Base-by-base conservation (phyloP, 495 filamentous ascomycete genomes). In the Lophiostoma macrostomum region DNA sequence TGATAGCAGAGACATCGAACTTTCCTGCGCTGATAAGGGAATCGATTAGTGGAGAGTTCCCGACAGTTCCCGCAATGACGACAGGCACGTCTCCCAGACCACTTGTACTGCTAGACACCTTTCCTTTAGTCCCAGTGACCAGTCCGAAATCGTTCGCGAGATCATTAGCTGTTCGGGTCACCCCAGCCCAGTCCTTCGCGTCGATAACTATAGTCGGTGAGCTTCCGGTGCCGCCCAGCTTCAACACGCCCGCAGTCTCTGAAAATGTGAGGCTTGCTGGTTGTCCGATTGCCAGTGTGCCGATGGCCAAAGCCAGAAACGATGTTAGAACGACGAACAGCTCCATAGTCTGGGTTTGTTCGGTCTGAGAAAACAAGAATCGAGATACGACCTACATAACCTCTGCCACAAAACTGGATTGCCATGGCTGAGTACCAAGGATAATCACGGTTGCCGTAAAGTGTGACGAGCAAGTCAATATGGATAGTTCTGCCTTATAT, bases 61-160 rank as follows among this genome's bases (percentile, higher is more conserved):
- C 82, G 28, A 88, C 71, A 4, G 83, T 87, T 1, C 86, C 86
- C 27, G 78, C 78, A 52, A 90, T 84, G 58, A 88, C 82, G 27
- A 53, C 46, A 3, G 49, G 30, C n/a, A 13, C 22, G 22, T 43
- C 40, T 2, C 48, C 30, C 10, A 50, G 35, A 6, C 51, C 51
- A 19, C 10, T 42, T 7, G 50, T 49, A 7, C 36, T 35, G 1
- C 42, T 55, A 11, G 24, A 29, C 4, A 60, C 50, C 28, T 60
- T 60, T 4, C 35, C 57, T 40, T 60, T 60, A n/a, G 50, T 55
- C 11, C 57, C 57, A 5, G 51, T 60, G 4, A 60, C 57, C 20
- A 60, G 37, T 25, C 50, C 57, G 24, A 60, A 60, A 30, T 60
- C 57, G 32, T 55, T 60, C 2, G 57, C 51, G 14, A 60, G 50